Evolutionary conservation across 495 filamentous ascomycete genomes (phyloP).

Genomic region (Cercophora newfieldiana): DNA sequence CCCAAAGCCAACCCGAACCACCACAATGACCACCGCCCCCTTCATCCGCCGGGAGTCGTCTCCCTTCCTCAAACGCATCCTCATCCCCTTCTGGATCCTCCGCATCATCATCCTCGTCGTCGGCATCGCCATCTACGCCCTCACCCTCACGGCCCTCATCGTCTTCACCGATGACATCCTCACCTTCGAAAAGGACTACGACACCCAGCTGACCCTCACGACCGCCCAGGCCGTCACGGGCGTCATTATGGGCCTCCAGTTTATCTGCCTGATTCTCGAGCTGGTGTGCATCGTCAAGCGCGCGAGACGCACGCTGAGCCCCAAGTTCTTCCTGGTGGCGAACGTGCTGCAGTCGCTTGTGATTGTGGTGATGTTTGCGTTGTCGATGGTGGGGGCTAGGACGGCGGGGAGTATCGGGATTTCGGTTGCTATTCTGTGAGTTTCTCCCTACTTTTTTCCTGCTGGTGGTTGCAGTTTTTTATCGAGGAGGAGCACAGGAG

Average conservation of each 20-base stretch:
- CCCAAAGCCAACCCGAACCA: neutral
- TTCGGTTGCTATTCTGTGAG: neutral
- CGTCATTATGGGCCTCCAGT: slow-evolving; percentile 27
- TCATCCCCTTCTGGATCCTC: slow-evolving; percentile 91
- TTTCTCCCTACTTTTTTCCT: neutral
- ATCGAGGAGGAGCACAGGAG: neutral
- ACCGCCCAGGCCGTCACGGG: slow-evolving; percentile 17
- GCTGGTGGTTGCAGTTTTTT: neutral
- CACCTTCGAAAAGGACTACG: slow-evolving; percentile 16
- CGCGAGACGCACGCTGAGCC: slow-evolving; percentile 28
- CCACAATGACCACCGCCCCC: slow-evolving; percentile 2
- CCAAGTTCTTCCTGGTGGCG: slow-evolving; percentile 31
- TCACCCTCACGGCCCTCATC: slow-evolving; percentile 23
- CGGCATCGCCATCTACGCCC: slow-evolving; percentile 25
- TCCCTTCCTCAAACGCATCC: slow-evolving; percentile 51
- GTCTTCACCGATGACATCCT: slow-evolving; percentile 18
- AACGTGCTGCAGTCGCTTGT: slow-evolving; percentile 33
- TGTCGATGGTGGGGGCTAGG: neutral
- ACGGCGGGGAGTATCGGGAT: neutral
- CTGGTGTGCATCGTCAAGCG: slow-evolving; percentile 39
- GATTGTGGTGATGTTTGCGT: slow-evolving; percentile 22
- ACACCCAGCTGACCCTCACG: slow-evolving; percentile 14
- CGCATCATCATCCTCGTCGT: slow-evolving; percentile 52
- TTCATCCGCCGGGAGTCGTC: slow-evolving; percentile 34
- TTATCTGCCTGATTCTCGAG: slow-evolving; percentile 31